Evolutionary conservation across 805 yeast species (phyloP).

Genomic region (Vanderwaltozyma yarrowii): DNA sequence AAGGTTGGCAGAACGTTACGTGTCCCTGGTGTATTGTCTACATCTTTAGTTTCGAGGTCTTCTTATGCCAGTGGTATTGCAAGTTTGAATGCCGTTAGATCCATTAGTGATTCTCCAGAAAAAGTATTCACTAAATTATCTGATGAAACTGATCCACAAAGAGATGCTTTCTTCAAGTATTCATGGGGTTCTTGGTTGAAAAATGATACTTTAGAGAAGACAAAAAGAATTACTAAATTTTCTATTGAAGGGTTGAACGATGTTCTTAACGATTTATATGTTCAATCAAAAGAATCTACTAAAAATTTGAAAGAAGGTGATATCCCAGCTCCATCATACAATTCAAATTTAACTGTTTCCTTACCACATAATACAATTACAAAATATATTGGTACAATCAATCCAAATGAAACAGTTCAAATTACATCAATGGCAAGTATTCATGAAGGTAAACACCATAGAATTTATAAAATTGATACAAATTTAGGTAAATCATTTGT

Average conservation of each 20-base stretch:
- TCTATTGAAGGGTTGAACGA: conserved; percentile 66
- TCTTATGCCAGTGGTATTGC: too few species aligned
- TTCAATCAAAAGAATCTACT: conserved; percentile 29
- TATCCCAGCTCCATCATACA: conserved; percentile 30
- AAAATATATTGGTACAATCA: conserved; percentile 35
- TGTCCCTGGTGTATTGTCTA: too few species aligned
- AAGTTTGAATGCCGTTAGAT: conserved; percentile 11
- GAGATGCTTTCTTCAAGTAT: conserved; percentile 71
- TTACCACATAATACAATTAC: conserved; percentile 41
- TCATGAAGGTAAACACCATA: conserved; percentile 91
- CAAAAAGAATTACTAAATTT: conserved; percentile 68
- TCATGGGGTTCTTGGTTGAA: conserved; percentile 94
- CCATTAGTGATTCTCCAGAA: conserved; percentile 25
- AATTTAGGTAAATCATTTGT: conserved; percentile 48
- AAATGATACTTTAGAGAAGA: conserved; percentile 66
- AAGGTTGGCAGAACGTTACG: too few species aligned
- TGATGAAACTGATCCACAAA: conserved; percentile 55
- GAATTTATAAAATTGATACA: conserved; percentile 66
- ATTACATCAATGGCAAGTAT: conserved; percentile 70
- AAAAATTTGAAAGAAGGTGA: conserved; percentile 16
- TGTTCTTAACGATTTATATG: conserved; percentile 37
- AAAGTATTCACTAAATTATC: conserved; percentile 41
- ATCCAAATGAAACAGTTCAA: conserved; percentile 34
- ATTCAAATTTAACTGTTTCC: conserved; percentile 33
- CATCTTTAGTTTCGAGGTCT: too few species aligned